Percentiles rank a stretch among this genome's conserved stretches.
Conservation (phyloP, 2,329 filamentous ascomycete genomes). For the Trichoderma atrobrunneum region DNA sequence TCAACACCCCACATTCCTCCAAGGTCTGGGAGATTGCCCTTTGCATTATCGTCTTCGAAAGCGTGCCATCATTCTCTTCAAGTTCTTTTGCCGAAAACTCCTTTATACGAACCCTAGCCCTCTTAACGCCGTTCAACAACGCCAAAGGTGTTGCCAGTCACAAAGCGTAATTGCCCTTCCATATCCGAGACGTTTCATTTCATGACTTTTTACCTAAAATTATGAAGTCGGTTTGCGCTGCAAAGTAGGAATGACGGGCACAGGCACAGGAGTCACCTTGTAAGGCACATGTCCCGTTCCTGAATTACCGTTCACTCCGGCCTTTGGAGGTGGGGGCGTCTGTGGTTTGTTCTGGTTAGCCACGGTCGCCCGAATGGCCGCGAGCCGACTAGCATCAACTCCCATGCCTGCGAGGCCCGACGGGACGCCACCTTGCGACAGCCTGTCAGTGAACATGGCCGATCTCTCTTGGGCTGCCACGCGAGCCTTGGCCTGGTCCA, state of each 20-base stretch:
- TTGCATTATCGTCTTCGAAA: constrained; percentile 12
- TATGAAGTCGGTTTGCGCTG: constrained; percentile 25
- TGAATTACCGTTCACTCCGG: constrained; percentile 37
- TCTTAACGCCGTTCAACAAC: constrained; percentile 15
- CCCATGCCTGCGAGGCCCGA: constrained; percentile 39
- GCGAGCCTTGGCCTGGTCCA: constrained; percentile 51
- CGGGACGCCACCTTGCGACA: constrained; percentile 46
- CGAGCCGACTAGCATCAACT: constrained; percentile 32
- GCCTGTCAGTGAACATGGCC: constrained; percentile 41
- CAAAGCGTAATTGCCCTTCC: not conserved
- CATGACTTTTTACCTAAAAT: not conserved
- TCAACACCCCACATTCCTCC: constrained; percentile 1
- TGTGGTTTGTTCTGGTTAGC: constrained; percentile 38
- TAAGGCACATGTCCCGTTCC: constrained; percentile 32
- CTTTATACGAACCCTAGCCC: constrained; percentile 11
- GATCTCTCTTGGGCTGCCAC: constrained; percentile 45
- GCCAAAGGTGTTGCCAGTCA: constrained; percentile 8
- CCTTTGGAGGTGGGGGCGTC: constrained; percentile 33
- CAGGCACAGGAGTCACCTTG: constrained; percentile 45
- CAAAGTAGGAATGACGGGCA: constrained; percentile 42
- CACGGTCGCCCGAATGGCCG: constrained; percentile 37
- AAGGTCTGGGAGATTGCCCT: not conserved
- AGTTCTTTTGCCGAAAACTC: constrained; percentile 11
- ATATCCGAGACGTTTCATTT: not conserved
- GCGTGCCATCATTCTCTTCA: constrained; percentile 1